A percentile compares a stretch with the other conserved stretches of the same genome.
phyloP scores from a whole-genome alignment of 768 basidiomycete species.

The Harrya chromipes region DNA sequence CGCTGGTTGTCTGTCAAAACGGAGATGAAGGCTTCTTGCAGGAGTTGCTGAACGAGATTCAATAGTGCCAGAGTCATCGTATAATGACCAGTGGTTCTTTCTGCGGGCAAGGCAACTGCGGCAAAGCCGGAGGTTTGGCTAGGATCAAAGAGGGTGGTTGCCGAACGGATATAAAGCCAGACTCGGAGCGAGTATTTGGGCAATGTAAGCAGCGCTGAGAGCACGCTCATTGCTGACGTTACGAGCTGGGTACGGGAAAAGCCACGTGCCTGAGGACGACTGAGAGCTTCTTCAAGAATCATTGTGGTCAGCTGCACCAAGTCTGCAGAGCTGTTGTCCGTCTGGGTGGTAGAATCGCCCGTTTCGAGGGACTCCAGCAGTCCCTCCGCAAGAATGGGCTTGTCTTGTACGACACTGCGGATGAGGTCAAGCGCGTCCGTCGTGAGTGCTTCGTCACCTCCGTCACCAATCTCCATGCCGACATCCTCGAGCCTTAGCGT shows the following conservation, averaged over 20 bases:
- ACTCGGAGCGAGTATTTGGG: constrained; percentile 78
- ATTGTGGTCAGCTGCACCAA: constrained; percentile 77
- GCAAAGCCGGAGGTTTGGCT: constrained; percentile 53
- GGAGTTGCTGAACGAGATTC: constrained; percentile 70
- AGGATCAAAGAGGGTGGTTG: constrained; percentile 71
- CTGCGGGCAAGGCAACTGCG: constrained; percentile 63
- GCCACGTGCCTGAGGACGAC: constrained; percentile 43
- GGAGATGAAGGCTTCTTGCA: constrained; percentile 66
- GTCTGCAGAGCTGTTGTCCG: constrained; percentile 58
- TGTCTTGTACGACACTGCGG: constrained; percentile 70
- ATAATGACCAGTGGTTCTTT: constrained; percentile 71
- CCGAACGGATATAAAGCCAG: constrained; percentile 85
- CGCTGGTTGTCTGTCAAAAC: constrained; percentile 49
- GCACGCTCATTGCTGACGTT: constrained; percentile 77
- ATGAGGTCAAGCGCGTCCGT: constrained; percentile 78
- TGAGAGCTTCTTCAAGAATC: constrained; percentile 76
- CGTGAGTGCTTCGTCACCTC: constrained; percentile 62
- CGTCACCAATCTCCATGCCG: constrained; percentile 64
- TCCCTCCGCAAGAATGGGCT: constrained; percentile 57
- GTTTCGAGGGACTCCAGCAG: constrained; percentile 66
- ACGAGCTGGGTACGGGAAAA: constrained; percentile 60
- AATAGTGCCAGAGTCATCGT: constrained; percentile 80
- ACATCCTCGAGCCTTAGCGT: constrained; percentile 61
- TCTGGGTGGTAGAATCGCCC: constrained; percentile 33
- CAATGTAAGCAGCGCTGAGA: constrained; percentile 70